These are phyloP conservation scores for Asparagopsis taxiformis DNA, from an alignment of 31 red algal genomes.

Conservation along the genomic window DNA sequence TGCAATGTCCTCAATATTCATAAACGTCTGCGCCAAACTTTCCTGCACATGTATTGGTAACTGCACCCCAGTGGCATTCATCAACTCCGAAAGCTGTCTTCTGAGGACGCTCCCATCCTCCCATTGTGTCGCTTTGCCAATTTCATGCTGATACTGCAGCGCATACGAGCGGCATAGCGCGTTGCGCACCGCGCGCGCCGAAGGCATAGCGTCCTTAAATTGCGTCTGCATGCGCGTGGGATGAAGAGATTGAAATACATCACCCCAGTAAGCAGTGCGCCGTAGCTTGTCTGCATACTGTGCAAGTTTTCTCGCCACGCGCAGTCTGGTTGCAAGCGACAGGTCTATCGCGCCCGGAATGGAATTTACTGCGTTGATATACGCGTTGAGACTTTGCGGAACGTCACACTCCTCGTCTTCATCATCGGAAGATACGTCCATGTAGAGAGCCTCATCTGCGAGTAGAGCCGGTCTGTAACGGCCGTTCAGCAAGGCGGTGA, in stretches of 20 bases:
- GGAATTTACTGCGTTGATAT: background rate
- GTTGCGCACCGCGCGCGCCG: background rate
- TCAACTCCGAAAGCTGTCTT: background rate
- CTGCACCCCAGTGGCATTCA: background rate
- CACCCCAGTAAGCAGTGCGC: background rate
- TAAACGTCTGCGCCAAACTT: background rate
- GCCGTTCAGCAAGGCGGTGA: background rate
- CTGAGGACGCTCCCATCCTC: background rate
- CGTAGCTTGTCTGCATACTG: background rate
- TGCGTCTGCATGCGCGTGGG: background rate
- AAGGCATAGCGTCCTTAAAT: background rate
- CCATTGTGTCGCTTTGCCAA: background rate
- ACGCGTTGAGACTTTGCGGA: background rate
- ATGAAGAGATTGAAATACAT: background rate
- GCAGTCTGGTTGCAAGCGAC: background rate
- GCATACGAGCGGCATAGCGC: background rate
- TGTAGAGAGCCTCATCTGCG: background rate
- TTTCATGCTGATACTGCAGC: background rate
- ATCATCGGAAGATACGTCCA: background rate
- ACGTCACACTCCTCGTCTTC: background rate
- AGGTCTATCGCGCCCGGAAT: background rate
- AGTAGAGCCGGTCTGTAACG: background rate
- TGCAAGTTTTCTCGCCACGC: background rate
- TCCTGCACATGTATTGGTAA: background rate
- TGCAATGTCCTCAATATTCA: background rate